phyloP scores from a whole-genome alignment of 1,284 basidiomycete genomes.

The Pisolithus thermaeus region DNA sequence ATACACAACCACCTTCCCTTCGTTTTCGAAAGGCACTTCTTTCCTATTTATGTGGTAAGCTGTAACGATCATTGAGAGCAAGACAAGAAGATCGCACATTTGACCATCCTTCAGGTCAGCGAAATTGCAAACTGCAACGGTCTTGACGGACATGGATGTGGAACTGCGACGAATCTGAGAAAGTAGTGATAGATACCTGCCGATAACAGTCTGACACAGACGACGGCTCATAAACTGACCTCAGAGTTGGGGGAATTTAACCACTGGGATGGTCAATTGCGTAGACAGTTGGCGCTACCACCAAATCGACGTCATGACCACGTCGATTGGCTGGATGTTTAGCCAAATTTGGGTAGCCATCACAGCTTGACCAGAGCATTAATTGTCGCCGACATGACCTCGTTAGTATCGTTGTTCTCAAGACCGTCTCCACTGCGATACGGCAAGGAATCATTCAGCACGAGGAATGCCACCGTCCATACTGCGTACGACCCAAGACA shows the following conservation, averaged over 20 bases:
- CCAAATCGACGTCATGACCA: neutral
- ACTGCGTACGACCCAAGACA: conserved; percentile 31
- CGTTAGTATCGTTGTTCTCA: neutral
- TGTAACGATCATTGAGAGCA: neutral
- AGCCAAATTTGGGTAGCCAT: neutral
- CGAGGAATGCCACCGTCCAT: conserved; percentile 22
- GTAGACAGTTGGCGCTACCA: no score
- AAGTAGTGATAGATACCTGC: neutral
- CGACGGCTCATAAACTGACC: neutral
- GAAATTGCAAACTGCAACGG: conserved; percentile 60
- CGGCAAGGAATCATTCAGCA: neutral
- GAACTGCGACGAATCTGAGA: neutral
- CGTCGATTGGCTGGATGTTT: neutral
- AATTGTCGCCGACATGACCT: neutral
- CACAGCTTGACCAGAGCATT: neutral
- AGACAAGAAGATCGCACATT: conserved; percentile 44
- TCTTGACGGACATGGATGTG: conserved; percentile 35
- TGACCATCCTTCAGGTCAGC: conserved; percentile 71
- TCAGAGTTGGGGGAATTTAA: neutral
- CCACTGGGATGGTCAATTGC: no score
- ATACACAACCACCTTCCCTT: conserved; percentile 78
- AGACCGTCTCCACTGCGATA: neutral
- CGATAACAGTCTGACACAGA: neutral
- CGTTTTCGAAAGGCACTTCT: conserved; percentile 69
- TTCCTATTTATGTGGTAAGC: conserved; percentile 45